A percentile compares a stretch with the other conserved stretches of the same genome.
Evolutionary conservation across 2,329 filamentous ascomycete species (phyloP).

Genomic region (Hymenoscyphus fructigenus): DNA sequence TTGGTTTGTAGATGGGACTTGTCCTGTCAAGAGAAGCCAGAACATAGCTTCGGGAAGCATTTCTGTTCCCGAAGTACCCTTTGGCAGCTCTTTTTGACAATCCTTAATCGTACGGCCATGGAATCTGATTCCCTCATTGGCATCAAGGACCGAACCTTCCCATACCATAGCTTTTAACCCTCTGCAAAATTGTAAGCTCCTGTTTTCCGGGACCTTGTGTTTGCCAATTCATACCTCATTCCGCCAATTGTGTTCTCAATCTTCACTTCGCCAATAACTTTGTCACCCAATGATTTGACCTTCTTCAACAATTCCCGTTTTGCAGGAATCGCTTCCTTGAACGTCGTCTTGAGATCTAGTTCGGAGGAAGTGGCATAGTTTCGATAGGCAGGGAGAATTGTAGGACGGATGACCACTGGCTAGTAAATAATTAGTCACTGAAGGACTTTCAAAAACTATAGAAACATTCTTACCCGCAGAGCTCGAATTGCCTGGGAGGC

Average conservation of each 20-base stretch:
- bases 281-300: constrained; percentile 81
- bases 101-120: constrained; percentile 98
- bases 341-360: constrained; percentile 83
- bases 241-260: constrained; percentile 92
- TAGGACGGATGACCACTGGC: constrained; percentile 37
- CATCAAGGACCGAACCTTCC: constrained; percentile 96
- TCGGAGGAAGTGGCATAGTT: constrained; percentile 75
- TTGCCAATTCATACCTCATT: constrained; percentile 63
- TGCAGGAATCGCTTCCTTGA: constrained; percentile 80
- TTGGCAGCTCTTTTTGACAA: constrained; percentile 90
- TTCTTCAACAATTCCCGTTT: constrained; percentile 93
- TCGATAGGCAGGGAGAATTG: constrained; percentile 43
- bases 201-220: not conserved
- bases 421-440: constrained; percentile 18
- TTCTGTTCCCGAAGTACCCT: constrained; percentile 87
- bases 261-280: constrained; percentile 88
- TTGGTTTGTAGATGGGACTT: constrained; percentile 81
- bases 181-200: constrained; percentile 39
- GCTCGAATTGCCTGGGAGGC: constrained; percentile 63
- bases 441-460: constrained; percentile 22
- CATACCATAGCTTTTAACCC: constrained; percentile 97
- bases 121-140: constrained; percentile 96
- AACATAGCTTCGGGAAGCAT: constrained; percentile 99
- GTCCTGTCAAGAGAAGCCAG: constrained; percentile 93
- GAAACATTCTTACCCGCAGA: constrained; percentile 54